Evolutionary conservation across 2,329 filamentous ascomycete genomes (phyloP).

Genomic region (Pezicula radicicola): DNA sequence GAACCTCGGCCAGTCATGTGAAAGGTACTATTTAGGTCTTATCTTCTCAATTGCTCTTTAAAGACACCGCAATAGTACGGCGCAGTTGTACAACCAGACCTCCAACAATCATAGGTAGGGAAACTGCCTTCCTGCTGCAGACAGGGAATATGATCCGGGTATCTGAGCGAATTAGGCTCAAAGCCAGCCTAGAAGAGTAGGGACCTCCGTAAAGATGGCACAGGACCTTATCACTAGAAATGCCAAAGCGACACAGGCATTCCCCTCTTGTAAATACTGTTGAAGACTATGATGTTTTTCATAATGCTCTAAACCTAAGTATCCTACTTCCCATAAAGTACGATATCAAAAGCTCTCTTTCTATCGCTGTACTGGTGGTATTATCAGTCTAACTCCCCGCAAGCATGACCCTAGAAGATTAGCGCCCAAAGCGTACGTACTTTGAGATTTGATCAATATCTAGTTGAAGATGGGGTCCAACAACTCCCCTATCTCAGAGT

Average conservation of each 20-base stretch:
- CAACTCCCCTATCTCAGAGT: no score
- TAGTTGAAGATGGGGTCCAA: no score
- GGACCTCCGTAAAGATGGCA: background rate
- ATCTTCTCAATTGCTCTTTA: background rate
- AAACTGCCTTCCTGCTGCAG: background rate
- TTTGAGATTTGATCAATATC: no score
- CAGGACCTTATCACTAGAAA: background rate
- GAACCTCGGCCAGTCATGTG: background rate
- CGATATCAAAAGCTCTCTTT: no score
- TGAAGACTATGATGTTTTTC: no score
- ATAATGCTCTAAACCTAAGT: no score
- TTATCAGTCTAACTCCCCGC: no score
- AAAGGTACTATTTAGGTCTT: background rate
- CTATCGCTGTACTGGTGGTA: no score
- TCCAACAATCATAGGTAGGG: background rate
- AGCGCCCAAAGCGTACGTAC: no score
- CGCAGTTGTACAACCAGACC: background rate
- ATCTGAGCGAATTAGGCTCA: background rate
- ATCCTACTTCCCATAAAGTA: no score
- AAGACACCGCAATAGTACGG: background rate
- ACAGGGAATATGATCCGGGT: background rate
- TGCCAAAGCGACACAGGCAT: background rate
- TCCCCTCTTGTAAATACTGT: background rate
- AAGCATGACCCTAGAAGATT: no score
- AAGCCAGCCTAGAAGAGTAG: background rate